Evolutionary conservation across 805 yeast species (phyloP), one percentile per base, ranked within the genome.

Genomic region (Suhomyces vadensis): DNA sequence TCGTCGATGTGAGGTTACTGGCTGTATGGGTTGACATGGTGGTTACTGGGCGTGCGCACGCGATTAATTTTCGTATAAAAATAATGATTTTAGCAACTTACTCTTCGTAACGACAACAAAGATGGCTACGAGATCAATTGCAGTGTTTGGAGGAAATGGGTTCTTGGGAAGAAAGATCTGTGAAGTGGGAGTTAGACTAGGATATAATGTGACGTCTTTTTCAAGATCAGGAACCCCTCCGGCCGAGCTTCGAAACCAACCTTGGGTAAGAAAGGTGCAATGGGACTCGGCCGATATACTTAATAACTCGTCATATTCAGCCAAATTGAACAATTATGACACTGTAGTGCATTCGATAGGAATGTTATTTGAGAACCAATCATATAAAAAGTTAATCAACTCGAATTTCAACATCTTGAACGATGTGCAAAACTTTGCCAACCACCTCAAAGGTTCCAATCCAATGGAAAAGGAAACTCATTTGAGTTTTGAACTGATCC

Each of bases 61-160:
- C 9, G 33, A 29, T 7, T 6, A 3, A 6, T 3, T 9, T 1
- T 8, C 3, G 6, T 14, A 7, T 1, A 6, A 14, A 29, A 29
- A 16, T 23, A 9, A 6, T 23, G 16, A 20, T 14, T 16, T 25
- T 29, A 29, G 33, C 33, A 29, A 29, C 20, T 6, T 8, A 25
- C 9, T 29, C 17, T n/a, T n/a, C n/a, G n/a, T n/a, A n/a, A 14
- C 14, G 9, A 29, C 33, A 5, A 2, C 33, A 35, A 33, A n/a
- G 8, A 43, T 43, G 48, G 39, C 49, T 7, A 35, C 48, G 6
- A 62, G 52, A 57, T 64, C 68, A 44, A 67, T 63, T 50, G 79
- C 87, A 3, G 87, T 90, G 0, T 80, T 90, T 56, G 98, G 98
- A 13, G 97, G 97, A 0, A 81, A 79, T 52, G 97, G 97, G 6